phyloP scores from a whole-genome alignment of 305 asterid genomes.

The Andrographis paniculata region DNA sequence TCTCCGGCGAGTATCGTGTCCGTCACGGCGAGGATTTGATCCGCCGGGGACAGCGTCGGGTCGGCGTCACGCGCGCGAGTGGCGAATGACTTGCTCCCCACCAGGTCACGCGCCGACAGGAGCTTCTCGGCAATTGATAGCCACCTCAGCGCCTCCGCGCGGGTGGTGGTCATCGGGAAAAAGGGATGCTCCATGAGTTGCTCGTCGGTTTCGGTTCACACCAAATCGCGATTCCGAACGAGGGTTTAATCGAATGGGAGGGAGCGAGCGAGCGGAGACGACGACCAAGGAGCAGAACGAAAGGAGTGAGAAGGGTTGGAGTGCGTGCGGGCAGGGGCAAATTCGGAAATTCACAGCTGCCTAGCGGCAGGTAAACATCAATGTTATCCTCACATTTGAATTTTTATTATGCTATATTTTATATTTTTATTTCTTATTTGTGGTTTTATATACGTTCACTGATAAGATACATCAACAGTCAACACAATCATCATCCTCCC shows the following conservation, averaged over 20 bases:
- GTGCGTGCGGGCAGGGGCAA: neutral
- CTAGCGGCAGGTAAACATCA: too few species aligned
- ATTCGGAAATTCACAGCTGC: too few species aligned
- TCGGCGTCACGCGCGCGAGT: constrained; percentile 87
- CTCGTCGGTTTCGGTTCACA: neutral
- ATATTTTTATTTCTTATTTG: too few species aligned
- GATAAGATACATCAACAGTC: too few species aligned
- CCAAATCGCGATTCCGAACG: neutral
- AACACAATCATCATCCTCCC: too few species aligned
- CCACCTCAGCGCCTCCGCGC: constrained; percentile 92
- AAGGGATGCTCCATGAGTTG: constrained; percentile 72
- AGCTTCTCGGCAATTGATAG: constrained; percentile 83
- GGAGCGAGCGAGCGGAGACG: neutral
- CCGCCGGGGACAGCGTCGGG: constrained; percentile 69
- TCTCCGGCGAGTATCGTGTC: constrained; percentile 88
- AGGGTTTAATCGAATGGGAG: constrained; percentile 3
- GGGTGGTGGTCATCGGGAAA: constrained; percentile 57
- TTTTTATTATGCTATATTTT: too few species aligned
- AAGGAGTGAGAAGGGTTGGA: constrained; percentile 4
- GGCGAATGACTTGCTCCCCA: constrained; percentile 89
- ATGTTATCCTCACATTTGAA: too few species aligned
- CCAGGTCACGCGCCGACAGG: constrained; percentile 66
- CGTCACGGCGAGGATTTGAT: constrained; percentile 72
- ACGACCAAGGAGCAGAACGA: constrained; percentile 5
- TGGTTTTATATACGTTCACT: too few species aligned